These are phyloP conservation scores for Ophiostoma ips DNA, from an alignment of 2,329 filamentous ascomycete species.

Conservation along the genomic window DNA sequence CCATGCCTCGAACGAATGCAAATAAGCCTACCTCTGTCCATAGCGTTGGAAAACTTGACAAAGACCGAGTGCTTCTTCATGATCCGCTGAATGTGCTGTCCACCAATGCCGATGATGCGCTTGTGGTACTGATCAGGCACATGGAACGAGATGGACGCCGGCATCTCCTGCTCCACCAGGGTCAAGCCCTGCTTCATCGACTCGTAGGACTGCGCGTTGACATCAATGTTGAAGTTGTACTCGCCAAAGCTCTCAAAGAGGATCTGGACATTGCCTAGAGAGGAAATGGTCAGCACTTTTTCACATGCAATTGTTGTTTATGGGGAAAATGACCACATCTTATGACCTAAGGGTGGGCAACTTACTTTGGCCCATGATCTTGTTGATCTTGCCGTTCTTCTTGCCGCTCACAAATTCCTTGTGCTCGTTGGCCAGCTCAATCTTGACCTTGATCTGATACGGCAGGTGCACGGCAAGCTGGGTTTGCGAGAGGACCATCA, in stretches of 20 bases:
- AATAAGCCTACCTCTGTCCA: constrained; percentile 75
- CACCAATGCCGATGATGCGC: constrained; percentile 95
- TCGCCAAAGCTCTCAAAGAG: constrained; percentile 99
- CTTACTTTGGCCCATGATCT: constrained; percentile 92
- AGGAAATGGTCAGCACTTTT: background rate
- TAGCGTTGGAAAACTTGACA: constrained; percentile 97
- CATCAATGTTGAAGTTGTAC: constrained; percentile 99
- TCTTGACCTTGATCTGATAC: constrained; percentile 93
- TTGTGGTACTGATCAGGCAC: constrained; percentile 99
- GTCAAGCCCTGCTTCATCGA: constrained; percentile 85
- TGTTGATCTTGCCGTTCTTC: constrained; percentile 99
- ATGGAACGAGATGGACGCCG: constrained; percentile 96
- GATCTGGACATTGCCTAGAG: constrained; percentile 68
- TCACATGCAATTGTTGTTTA: too few relatives aligned
- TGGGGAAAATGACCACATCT: too few relatives aligned
- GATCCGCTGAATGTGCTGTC: constrained; percentile 96
- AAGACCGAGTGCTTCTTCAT: constrained; percentile 99
- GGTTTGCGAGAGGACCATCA: constrained; percentile 85
- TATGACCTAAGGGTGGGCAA: background rate
- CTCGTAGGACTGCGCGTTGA: constrained; percentile 82
- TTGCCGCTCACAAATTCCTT: constrained; percentile 99
- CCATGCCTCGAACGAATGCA: constrained; percentile 24
- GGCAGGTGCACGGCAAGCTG: constrained; percentile 75
- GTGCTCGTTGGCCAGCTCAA: constrained; percentile 97
- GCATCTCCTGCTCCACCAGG: constrained; percentile 97